These are phyloP conservation scores for Hortiboletus flavorubellus DNA, from an alignment of 768 basidiomycete genomes.

Conservation along the genomic window DNA sequence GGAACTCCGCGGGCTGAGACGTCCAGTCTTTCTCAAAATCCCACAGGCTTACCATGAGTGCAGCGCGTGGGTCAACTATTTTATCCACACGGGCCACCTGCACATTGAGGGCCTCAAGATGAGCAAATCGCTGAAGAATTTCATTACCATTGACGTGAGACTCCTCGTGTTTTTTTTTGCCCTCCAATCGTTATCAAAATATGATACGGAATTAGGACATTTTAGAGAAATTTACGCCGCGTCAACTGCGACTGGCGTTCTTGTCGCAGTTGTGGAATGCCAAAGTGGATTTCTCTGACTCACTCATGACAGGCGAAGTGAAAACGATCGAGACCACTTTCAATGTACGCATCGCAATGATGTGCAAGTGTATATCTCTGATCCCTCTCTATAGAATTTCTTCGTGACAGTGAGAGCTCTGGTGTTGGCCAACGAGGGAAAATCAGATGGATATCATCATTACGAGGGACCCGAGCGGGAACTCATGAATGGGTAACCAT, in stretches of 20 bases:
- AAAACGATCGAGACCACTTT: slow-evolving; percentile 77
- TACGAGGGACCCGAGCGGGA: slow-evolving; percentile 67
- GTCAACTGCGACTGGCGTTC: slow-evolving; percentile 91
- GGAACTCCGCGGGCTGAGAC: slow-evolving; percentile 2
- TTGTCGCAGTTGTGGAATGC: slow-evolving; percentile 88
- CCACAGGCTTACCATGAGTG: slow-evolving; percentile 89
- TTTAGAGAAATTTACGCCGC: slow-evolving; percentile 72
- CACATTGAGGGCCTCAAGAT: slow-evolving; percentile 99
- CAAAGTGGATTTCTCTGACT: slow-evolving; percentile 92
- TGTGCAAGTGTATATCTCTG: background rate
- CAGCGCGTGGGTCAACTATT: slow-evolving; percentile 95
- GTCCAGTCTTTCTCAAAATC: slow-evolving; percentile 7
- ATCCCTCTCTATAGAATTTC: slow-evolving; percentile 68
- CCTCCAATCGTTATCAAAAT: background rate
- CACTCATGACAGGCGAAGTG: slow-evolving; percentile 85
- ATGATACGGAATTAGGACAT: slow-evolving; percentile 62
- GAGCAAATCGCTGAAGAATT: slow-evolving; percentile 99
- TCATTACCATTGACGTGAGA: slow-evolving; percentile 91
- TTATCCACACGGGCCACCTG: slow-evolving; percentile 96
- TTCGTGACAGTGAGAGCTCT: slow-evolving; percentile 87
- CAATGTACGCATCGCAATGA: slow-evolving; percentile 56
- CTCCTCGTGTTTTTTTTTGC: background rate
- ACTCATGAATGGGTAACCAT: slow-evolving; percentile 57
- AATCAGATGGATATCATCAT: slow-evolving; percentile 60
- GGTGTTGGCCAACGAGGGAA: slow-evolving; percentile 45